phyloP scores from a whole-genome alignment of 108 stramenopile genomes.

The Nitzschia palea region DNA sequence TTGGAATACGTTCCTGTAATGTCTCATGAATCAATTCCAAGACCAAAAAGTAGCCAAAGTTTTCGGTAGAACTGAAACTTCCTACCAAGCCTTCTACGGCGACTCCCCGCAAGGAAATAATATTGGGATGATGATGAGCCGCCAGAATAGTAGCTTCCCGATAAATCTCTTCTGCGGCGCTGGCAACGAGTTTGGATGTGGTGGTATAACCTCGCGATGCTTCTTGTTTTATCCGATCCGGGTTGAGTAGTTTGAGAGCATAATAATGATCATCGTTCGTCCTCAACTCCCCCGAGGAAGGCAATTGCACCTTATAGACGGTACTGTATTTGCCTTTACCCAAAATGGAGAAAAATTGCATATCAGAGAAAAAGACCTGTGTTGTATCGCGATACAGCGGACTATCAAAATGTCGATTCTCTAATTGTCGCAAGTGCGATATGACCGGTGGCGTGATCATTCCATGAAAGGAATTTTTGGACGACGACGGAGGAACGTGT shows the following conservation, averaged over 20 bases:
- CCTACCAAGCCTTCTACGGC: slow-evolving; percentile 1
- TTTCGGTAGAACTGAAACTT: not conserved
- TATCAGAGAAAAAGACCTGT: slow-evolving; percentile 3
- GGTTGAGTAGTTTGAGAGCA: not conserved
- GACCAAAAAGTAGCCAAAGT: slow-evolving; percentile 19
- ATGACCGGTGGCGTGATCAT: not conserved
- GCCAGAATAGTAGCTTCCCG: slow-evolving; percentile 28
- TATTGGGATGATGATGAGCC: slow-evolving; percentile 26
- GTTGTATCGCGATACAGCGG: not conserved
- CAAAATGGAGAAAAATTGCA: not conserved
- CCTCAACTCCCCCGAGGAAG: not conserved
- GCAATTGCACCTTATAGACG: not conserved
- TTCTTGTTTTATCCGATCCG: not conserved
- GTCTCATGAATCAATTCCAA: slow-evolving; percentile 18
- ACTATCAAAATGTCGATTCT: not conserved
- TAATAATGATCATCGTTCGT: not conserved
- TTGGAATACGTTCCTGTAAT: slow-evolving; percentile 14
- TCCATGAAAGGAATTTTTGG: not conserved
- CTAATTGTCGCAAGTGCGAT: not conserved
- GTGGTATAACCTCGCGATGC: not conserved
- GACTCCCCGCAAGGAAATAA: slow-evolving; percentile 23
- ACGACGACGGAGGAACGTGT: no score
- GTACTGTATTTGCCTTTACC: not conserved
- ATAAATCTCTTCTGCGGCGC: slow-evolving; percentile 19
- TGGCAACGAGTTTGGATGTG: not conserved